Base-by-base conservation (phyloP, 75 land plant species). In the Cunninghamia lanceolata region DNA sequence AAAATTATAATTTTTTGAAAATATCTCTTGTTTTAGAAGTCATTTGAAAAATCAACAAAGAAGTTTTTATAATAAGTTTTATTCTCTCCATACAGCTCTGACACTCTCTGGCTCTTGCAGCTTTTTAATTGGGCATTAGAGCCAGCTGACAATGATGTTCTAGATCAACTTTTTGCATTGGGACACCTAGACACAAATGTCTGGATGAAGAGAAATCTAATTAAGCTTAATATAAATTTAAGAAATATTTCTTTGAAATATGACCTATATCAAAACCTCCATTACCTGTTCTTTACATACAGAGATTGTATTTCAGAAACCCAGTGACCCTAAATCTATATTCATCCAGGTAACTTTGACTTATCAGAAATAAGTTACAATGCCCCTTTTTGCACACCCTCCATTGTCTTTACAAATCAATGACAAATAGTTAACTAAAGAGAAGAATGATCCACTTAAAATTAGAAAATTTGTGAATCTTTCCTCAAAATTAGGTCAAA, bases 61-160 rank as follows among this genome's bases (percentile, higher is more conserved):
- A 3, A 36, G 13, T 38, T 76, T 76, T 38, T 1, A 38, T 8
- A 39, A 76, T 19, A 76, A 76, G 13, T 14, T 38, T 16, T 75
- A 36, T 38, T 32, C 39, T 76, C 11, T 0, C 9, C 10, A 11
- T 76, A 15, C 38, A 32, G 79, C 25, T 16, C 79, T 76, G 21
- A 76, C 16, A 38, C 76, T 71, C 16, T 39, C 21, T 36, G 43
- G 15, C 21, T 73, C 63, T 83, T 90, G n/a, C 93, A 97, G 99
- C 95, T 97, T 70, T 92, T 97, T 38, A 95, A 96, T 40, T 96
- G 98, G 99, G 99, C 99, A 68, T 88, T 97, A 84, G 98, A 97
- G 86, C 99, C 99, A 56, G 98, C 99, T 76, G 95, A 91, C 71
- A 96, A 97, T 88, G 84, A 89, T 32, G 81, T 95, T 70, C 91